Evolutionary conservation across 2,329 filamentous ascomycete species (phyloP), one percentile per base, ranked within the genome.

Genomic region (Sclerotinia trifoliorum): DNA sequence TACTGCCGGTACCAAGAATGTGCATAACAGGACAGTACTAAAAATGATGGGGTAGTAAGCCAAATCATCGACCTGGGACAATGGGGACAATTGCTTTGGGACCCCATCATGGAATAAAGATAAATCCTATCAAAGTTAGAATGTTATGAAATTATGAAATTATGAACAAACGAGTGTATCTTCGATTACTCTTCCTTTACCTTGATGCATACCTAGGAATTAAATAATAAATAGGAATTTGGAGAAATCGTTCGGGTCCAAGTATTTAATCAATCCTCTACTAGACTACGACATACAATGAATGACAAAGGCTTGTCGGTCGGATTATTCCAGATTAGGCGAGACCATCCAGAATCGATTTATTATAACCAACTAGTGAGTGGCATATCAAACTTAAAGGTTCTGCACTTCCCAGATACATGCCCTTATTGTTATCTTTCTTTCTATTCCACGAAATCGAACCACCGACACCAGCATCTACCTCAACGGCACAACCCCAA

Each of bases 41-140:
- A 56, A 11, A 62, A 49, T 62, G 42, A 48, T 51, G 58, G 58
- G 58, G 60, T 35, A 39, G 46, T 21, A 35, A 61, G 58, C n/a
- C 58, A 26, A 35, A 35, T 11, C 11, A 21, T 15, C 21, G 44
- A 21, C 19, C 39, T 42, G 39, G 35, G 10, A 39, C 35, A 39
- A 39, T 39, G 7, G 17, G 17, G 2, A 46, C 1, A 46, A 17
- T 15, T 3, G 5, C 1, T 32, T 32, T 35, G 11, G 17, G 35
- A 13, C 32, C 54, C 5, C 32, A 29, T 54, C n/a, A 8, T 32
- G 35, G 17, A 5, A 55, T 35, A 55, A 6, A 21, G 29, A 42
- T 15, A 42, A 13, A 42, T 42, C 5, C 29, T n/a, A 26, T 57
- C 42, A 24, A 19, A 56, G 3, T 15, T 13, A 11, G 48, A 49